Base-by-base conservation (phyloP, 495 filamentous ascomycete species). In the Trichodelitschia bisporula region DNA sequence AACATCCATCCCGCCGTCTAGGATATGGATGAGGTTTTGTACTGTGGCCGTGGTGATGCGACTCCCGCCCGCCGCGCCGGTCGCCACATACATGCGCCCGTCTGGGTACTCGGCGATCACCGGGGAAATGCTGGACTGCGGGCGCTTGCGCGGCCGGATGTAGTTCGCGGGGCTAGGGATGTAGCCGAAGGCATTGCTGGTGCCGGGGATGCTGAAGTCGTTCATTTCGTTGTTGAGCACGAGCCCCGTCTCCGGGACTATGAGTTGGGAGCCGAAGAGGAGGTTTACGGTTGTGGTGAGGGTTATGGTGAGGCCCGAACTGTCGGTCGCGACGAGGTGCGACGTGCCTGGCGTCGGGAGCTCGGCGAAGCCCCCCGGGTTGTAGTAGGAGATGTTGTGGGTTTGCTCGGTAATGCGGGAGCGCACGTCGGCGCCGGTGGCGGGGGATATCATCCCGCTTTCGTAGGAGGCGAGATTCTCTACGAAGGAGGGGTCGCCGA, bases 151-250 rank as follows among this genome's bases (percentile, higher is more conserved):
- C 0, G 83, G 75, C 3, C 59, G 58, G 51, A 91, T 66, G 49
- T 62, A 93, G 57, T 93, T 91, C 12, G 68, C 57, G 0, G 69
- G 68, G 1, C 71, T 76, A 5, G 79, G 82, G 17, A 72, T 51
- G 46, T 72, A 91, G 28, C 78, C 80, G 36, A 90, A 93, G 4
- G 66, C 61, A 50, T 91, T 90, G 11, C 56, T 61, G 0, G 56
- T 54, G 11, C 63, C 63, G 2, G 80, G 80, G 31, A 82, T 75
- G n/a, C 65, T 72, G 55, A 84, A 83, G 36, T 69, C 62, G 44
- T 91, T 76, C 82, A 91, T 91, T 45, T 91, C 77, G 43, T 91
- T 69, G 47, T 93, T 93, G 69, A 84, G 75, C 28, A 90, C 76
- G 29, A 92, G 64, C 19, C 71, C 70, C 0, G 78, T 86, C 40